A percentile compares a stretch with the other conserved stretches of the same genome.
Evolutionary conservation across 73 alveolate species (phyloP).

Genomic region (Symbiodinium pilosum): DNA sequence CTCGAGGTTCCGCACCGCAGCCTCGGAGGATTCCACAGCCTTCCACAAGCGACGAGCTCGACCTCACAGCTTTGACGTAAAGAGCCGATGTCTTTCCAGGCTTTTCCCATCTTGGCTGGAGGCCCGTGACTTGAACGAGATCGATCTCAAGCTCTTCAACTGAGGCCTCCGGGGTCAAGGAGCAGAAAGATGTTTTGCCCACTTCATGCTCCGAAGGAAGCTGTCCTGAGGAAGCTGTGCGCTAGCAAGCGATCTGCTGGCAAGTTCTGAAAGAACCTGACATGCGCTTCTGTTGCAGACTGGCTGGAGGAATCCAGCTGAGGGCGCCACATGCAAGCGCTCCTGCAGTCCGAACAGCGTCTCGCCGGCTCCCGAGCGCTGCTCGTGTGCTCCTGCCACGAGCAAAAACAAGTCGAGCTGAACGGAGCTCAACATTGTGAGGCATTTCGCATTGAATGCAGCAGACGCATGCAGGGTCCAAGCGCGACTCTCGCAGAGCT

Average conservation of each 20-base stretch:
- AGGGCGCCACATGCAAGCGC: background rate
- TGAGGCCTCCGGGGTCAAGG: background rate
- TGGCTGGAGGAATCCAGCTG: background rate
- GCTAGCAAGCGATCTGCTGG: background rate
- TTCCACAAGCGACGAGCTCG: slow-evolving; percentile 80
- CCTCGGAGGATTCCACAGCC: slow-evolving; percentile 42
- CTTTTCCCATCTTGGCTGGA: background rate
- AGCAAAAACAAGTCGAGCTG: too few relatives aligned
- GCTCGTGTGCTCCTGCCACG: background rate
- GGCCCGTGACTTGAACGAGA: background rate
- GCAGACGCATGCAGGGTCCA: too few relatives aligned
- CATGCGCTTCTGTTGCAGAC: background rate
- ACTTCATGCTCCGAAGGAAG: background rate
- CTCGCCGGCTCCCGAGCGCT: background rate
- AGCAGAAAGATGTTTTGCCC: background rate
- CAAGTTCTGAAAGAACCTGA: background rate
- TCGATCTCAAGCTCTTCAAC: slow-evolving; percentile 7
- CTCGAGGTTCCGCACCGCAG: slow-evolving; percentile 40
- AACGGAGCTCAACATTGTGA: too few relatives aligned
- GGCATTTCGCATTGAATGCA: too few relatives aligned
- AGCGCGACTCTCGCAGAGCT: too few relatives aligned
- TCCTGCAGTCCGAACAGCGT: background rate
- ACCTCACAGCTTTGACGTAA: background rate
- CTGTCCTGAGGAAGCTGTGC: background rate
- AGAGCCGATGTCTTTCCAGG: too few relatives aligned